A percentile compares a stretch with the other conserved stretches of the same genome.
Conservation (phyloP, 331 rosid species). For the Spiraea crenata region DNA sequence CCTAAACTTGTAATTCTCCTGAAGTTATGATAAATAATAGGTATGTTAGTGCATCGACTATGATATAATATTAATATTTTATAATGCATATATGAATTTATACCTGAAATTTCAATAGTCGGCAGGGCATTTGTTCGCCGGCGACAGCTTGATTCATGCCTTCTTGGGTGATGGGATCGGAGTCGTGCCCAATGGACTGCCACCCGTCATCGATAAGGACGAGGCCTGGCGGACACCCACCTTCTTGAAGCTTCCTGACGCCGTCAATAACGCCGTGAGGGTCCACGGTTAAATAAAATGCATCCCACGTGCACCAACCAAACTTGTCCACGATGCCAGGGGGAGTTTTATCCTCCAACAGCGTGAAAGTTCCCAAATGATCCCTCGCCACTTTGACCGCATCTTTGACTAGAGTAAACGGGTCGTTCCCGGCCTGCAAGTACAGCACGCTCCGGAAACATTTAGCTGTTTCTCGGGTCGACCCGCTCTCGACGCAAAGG, state of each 20-base stretch:
- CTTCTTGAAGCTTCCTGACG: constrained; percentile 53
- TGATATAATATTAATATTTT: too few relatives aligned
- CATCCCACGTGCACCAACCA: constrained; percentile 99
- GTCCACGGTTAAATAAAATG: constrained; percentile 81
- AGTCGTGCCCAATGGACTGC: constrained; percentile 81
- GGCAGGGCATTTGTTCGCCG: constrained; percentile 94
- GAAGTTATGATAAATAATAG: constrained; percentile 34
- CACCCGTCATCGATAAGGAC: constrained; percentile 91
- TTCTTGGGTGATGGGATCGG: constrained; percentile 57
- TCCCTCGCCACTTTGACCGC: constrained; percentile 52
- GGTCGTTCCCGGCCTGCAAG: constrained; percentile 62
- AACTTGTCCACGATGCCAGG: constrained; percentile 83
- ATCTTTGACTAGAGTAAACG: constrained; percentile 60
- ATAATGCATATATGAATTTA: too few relatives aligned
- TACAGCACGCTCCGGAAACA: constrained; percentile 46
- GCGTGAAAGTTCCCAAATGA: constrained; percentile 68
- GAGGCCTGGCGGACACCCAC: constrained; percentile 89
- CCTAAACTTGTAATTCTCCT: constrained; percentile 73
- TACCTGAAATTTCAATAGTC: constrained; percentile 48
- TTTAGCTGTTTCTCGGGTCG: constrained; percentile 21
- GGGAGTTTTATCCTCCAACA: constrained; percentile 67
- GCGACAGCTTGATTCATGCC: constrained; percentile 68
- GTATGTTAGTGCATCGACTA: too few relatives aligned
- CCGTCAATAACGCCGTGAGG: constrained; percentile 80
- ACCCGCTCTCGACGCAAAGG: constrained; percentile 84